These are phyloP conservation scores for Luvunga scandens DNA, from an alignment of 345 rosid species.

Conservation along the genomic window DNA sequence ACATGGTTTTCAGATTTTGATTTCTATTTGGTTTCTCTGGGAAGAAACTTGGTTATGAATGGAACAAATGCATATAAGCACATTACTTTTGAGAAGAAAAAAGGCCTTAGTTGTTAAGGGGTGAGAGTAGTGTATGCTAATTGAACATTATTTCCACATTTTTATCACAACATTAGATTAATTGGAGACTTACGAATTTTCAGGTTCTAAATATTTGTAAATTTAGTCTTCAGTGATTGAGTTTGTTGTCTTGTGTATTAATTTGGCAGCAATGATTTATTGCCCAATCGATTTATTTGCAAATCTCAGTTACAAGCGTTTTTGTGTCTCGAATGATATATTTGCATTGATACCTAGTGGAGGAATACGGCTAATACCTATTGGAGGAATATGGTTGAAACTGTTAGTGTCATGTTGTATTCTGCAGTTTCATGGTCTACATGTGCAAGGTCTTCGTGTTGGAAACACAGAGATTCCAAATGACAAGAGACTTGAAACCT, in stretches of 20 bases:
- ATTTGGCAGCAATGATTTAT: neutral
- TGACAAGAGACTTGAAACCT: conserved; percentile 46
- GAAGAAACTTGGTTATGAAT: neutral
- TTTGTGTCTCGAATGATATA: neutral
- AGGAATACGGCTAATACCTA: neutral
- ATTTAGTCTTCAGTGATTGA: neutral
- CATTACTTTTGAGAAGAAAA: no score
- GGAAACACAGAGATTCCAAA: conserved; percentile 70
- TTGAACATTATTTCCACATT: neutral
- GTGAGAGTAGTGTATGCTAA: neutral
- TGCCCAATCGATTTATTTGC: neutral
- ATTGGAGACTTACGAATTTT: neutral
- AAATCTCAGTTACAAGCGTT: neutral
- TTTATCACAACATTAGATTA: neutral
- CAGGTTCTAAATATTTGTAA: neutral
- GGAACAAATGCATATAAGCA: no score
- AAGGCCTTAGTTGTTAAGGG: no score
- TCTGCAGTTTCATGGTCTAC: conserved; percentile 44
- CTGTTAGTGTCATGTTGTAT: neutral
- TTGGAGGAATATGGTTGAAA: neutral
- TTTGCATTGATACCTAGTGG: neutral
- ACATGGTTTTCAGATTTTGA: neutral
- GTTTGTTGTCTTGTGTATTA: no score
- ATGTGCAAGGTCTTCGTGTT: conserved; percentile 55
- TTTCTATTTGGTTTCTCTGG: neutral